These are phyloP conservation scores for Eragrostis tef DNA, from an alignment of 202 grass and related monocot genomes.

Conservation along the genomic window DNA sequence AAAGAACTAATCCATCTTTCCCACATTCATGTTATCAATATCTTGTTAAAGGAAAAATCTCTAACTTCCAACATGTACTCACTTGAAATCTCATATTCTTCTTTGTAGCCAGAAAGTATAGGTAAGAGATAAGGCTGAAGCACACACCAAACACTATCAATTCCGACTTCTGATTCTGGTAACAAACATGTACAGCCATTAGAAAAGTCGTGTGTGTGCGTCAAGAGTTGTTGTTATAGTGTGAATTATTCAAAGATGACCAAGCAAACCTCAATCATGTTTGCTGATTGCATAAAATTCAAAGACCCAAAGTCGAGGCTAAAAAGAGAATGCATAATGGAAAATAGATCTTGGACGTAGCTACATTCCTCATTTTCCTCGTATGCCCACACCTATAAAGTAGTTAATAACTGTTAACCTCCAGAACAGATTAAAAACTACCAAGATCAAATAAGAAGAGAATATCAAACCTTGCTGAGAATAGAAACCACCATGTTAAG, in stretches of 20 bases:
- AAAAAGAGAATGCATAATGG: conserved; percentile 74
- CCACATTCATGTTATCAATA: not conserved
- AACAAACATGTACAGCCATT: conserved; percentile 39
- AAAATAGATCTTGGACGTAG: conserved; percentile 82
- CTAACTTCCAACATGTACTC: conserved; percentile 18
- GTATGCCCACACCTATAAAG: conserved; percentile 84
- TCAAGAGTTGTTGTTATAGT: conserved; percentile 8
- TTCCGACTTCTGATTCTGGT: conserved; percentile 61
- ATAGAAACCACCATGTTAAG: conserved; percentile 85
- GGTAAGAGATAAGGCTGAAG: conserved; percentile 79
- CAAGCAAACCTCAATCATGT: conserved; percentile 71
- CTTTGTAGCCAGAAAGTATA: conserved; percentile 83
- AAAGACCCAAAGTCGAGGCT: conserved; percentile 61
- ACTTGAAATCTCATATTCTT: conserved; percentile 75
- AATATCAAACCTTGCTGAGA: conserved; percentile 79
- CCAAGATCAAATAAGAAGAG: conserved; percentile 46
- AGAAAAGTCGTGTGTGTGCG: conserved; percentile 26
- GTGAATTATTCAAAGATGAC: conserved; percentile 21
- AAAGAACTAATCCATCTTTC: not conserved
- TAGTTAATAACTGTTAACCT: conserved; percentile 34
- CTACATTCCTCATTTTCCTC: conserved; percentile 92
- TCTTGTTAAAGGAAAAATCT: not conserved
- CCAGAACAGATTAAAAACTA: conserved; percentile 14
- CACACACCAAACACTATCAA: conserved; percentile 57
- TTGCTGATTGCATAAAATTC: conserved; percentile 66